These are phyloP conservation scores for Phylloporus sp. DNA, from an alignment of 768 basidiomycete genomes.

Conservation along the genomic window DNA sequence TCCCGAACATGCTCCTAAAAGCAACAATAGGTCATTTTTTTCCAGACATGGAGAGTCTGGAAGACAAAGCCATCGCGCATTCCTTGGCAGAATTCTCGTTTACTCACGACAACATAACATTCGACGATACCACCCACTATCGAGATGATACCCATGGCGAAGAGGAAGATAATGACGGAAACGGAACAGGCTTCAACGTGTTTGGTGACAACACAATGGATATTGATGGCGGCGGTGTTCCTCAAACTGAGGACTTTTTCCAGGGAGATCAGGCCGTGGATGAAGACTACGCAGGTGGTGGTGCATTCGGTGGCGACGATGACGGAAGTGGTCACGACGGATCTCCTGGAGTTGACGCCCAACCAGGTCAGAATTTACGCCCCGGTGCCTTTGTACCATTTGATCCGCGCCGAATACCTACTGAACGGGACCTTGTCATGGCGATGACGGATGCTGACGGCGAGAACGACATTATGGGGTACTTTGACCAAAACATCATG, in stretches of 20 bases:
- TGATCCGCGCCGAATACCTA: slow-evolving; percentile 75
- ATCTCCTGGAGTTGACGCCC: slow-evolving; percentile 41
- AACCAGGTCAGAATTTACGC: slow-evolving; percentile 34
- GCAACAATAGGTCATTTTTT: slow-evolving; percentile 57
- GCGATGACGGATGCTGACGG: slow-evolving; percentile 73
- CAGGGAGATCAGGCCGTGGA: slow-evolving; percentile 53
- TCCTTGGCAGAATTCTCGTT: slow-evolving; percentile 83
- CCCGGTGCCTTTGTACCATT: slow-evolving; percentile 66
- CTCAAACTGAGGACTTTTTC: slow-evolving; percentile 61
- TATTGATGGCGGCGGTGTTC: slow-evolving; percentile 35
- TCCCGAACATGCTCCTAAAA: slow-evolving; percentile 2
- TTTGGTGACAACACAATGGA: slow-evolving; percentile 32
- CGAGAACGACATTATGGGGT: slow-evolving; percentile 63
- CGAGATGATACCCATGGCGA: slow-evolving; percentile 44
- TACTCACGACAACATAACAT: slow-evolving; percentile 53
- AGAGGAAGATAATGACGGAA: slow-evolving; percentile 34
- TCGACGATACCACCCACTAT: slow-evolving; percentile 61
- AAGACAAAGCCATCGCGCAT: slow-evolving; percentile 71
- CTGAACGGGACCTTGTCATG: slow-evolving; percentile 77
- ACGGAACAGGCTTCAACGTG: slow-evolving; percentile 17
- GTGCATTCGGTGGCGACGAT: slow-evolving; percentile 40
- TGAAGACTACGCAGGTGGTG: slow-evolving; percentile 41
- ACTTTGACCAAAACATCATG: slow-evolving; percentile 80
- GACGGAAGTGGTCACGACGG: slow-evolving; percentile 36
- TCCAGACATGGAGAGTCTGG: slow-evolving; percentile 58